These are phyloP conservation scores for Knufia fluminis DNA, from an alignment of 2,329 filamentous ascomycete genomes.

Conservation along the genomic window DNA sequence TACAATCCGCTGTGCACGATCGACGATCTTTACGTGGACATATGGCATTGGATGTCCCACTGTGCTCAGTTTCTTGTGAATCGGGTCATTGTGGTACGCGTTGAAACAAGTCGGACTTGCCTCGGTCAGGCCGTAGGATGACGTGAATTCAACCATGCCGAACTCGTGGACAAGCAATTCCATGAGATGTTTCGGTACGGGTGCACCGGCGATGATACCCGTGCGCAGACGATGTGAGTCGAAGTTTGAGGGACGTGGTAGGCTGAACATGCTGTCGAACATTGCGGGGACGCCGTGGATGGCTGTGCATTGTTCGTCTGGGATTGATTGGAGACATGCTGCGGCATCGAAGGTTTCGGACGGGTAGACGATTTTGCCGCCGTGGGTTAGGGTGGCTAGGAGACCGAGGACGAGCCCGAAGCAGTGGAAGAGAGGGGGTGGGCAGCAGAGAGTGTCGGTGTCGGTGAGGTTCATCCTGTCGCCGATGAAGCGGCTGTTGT, in stretches of 20 bases:
- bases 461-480: constrained; percentile 62
- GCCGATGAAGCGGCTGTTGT: constrained; percentile 62
- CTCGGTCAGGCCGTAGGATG: constrained; percentile 62
- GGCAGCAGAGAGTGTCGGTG: constrained; percentile 65
- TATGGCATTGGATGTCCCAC: constrained; percentile 72
- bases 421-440: constrained; percentile 77
- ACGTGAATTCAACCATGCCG: constrained; percentile 66
- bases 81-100: constrained; percentile 62
- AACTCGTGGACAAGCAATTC: constrained; percentile 60
- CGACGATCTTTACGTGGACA: constrained; percentile 66
- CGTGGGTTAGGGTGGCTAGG: constrained; percentile 63
- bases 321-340: constrained; percentile 57
- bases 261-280: constrained; percentile 58
- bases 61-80: constrained; percentile 57
- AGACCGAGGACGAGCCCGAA: constrained; percentile 72
- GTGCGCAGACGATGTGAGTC: constrained; percentile 53
- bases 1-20: constrained; percentile 55
- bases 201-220: constrained; percentile 69
- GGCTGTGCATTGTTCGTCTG: constrained; percentile 60
- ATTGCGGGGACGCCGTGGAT: constrained; percentile 76
- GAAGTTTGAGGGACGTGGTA: constrained; percentile 41
- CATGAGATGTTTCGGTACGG: constrained; percentile 67
- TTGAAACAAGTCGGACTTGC: constrained; percentile 75
- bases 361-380: constrained; percentile 67
- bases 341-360: constrained; percentile 62